Base-by-base conservation (phyloP, 2,329 filamentous ascomycete species). In the Trichoderma citrinoviride region DNA sequence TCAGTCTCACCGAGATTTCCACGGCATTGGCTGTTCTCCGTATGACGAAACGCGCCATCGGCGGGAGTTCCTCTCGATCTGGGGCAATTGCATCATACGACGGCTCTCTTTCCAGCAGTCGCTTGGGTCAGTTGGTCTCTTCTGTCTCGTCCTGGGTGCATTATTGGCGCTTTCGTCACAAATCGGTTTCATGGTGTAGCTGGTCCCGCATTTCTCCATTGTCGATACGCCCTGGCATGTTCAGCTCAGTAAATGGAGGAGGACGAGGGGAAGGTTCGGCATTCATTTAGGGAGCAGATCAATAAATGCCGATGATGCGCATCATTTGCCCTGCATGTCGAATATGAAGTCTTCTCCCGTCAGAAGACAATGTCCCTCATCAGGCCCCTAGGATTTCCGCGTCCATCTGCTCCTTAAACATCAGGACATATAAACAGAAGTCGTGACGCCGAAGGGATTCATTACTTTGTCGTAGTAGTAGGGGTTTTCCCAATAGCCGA, bases 81-180 rank as follows among this genome's bases (percentile, higher is more conserved):
- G 44, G 44, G 37, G 56, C 56, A 41, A 50, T 60, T 50, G 56
- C 56, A 60, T 60, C 46, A 60, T 60, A 60, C 44, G 44, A 23
- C 19, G 5, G 25, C 15, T 19, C 46, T 19, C 10, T 50, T 17
- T 33, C 7, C 4, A 21, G 29, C 44, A 33, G 44, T 44, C 21
- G 19, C 56, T 40, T 40, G 5, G n/a, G 15, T 19, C 15, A 15
- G 29, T 60, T 47, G 37, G 21, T 40, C 15, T 25, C 12, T 19
- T 29, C 25, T 37, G 29, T 3, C 37, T 41, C 3, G 14, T 55
- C 33, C 52, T 5, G 40, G n/a, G 17, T 49, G 14, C 33, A 19
- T 40, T 17, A 41, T 23, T 21, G 41, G 15, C 15, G 43, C 43
- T 46, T 25, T 10, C 8, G 29, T 21, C 25, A 37, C 17, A 7